A percentile compares a stretch with the other conserved stretches of the same genome.
Conservation (phyloP, 176 grass and related monocot genomes). For the Avena atlantica region DNA sequence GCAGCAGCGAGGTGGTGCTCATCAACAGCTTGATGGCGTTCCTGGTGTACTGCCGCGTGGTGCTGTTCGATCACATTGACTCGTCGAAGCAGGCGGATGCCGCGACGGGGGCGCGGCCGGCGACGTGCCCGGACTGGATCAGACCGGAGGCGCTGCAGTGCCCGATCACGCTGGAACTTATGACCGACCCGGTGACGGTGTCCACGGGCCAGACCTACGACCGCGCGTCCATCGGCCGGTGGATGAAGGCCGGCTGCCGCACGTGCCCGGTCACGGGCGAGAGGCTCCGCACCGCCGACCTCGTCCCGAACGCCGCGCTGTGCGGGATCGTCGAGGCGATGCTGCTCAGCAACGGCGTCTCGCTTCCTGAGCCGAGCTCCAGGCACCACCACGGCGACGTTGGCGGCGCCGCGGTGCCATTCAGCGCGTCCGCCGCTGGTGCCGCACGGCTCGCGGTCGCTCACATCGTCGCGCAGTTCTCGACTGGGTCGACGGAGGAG, state of each 20-base stretch:
- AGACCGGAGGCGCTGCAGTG: conserved; percentile 68
- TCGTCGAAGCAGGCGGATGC: conserved; percentile 1
- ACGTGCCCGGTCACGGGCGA: conserved; percentile 87
- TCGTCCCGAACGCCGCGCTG: conserved; percentile 72
- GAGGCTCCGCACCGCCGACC: conserved; percentile 52
- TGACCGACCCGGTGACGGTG: conserved; percentile 84
- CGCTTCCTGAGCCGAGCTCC: conserved; percentile 34
- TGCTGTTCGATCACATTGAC: conserved; percentile 66
- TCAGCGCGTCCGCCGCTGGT: conserved; percentile 39
- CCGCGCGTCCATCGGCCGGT: conserved; percentile 71
- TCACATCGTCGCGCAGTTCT: conserved; percentile 52
- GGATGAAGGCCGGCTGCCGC: conserved; percentile 68
- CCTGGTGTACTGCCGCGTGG: conserved; percentile 81
- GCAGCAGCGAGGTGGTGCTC: conserved; percentile 40
- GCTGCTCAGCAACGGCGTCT: conserved; percentile 53
- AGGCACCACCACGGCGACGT: conserved; percentile 48
- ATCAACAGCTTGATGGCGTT: conserved; percentile 58
- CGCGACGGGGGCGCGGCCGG: not conserved
- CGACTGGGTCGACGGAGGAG: conserved; percentile 52
- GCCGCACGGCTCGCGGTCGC: conserved; percentile 54
- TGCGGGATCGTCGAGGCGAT: conserved; percentile 60
- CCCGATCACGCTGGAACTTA: conserved; percentile 87
- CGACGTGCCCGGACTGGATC: conserved; percentile 62
- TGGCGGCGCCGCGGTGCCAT: conserved; percentile 24
- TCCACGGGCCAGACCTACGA: conserved; percentile 91